Conservation (phyloP, 129 eudicot genomes). For the Centaurea solstitialis region DNA sequence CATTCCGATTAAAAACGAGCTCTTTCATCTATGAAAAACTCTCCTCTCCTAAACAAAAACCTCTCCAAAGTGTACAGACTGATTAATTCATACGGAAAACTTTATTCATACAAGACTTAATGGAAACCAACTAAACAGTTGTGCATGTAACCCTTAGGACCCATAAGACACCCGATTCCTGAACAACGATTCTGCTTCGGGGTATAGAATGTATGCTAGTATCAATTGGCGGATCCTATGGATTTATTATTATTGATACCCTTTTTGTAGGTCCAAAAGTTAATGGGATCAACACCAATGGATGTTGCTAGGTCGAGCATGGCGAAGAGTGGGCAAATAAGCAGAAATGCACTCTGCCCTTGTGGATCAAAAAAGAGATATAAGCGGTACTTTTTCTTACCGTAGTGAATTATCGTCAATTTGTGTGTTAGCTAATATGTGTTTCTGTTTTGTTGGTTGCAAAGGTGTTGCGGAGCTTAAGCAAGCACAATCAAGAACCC, state of each 20-base stretch:
- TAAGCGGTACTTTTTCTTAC: constrained; percentile 56
- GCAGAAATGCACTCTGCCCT: constrained; percentile 90
- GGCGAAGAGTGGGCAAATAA: constrained; percentile 94
- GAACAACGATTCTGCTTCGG: background rate
- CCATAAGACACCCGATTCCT: background rate
- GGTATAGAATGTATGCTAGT: background rate
- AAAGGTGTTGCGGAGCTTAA: constrained; percentile 44
- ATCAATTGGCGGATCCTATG: background rate
- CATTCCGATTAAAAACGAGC: too few relatives aligned
- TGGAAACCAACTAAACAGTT: too few relatives aligned
- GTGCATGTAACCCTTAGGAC: background rate
- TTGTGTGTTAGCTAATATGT: background rate
- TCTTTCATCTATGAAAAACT: too few relatives aligned
- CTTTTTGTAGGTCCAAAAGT: constrained; percentile 71
- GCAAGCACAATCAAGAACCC: constrained; percentile 10
- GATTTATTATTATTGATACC: constrained; percentile 14
- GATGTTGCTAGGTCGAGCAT: constrained; percentile 83
- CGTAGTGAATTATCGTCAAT: background rate
- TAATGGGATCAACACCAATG: constrained; percentile 91
- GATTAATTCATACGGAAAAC: too few relatives aligned
- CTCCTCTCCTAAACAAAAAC: too few relatives aligned
- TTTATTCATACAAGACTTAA: too few relatives aligned
- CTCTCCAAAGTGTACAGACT: too few relatives aligned
- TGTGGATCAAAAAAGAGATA: constrained; percentile 94
- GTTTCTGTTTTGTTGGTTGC: background rate